Base-by-base conservation (phyloP, 129 eudicot species). In the Logfia minima region DNA sequence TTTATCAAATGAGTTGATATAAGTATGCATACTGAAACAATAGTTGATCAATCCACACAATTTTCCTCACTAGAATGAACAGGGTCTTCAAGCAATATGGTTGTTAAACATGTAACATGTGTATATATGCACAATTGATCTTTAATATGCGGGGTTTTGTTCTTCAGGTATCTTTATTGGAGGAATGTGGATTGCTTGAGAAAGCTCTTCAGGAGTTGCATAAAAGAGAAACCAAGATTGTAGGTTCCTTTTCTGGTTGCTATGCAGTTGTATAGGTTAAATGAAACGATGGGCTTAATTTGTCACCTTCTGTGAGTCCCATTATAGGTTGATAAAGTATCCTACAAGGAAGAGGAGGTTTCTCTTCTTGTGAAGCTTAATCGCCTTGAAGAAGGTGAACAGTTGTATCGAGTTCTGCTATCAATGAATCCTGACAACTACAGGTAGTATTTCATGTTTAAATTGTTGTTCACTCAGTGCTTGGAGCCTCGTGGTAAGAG, bases 341-440 rank as follows among this genome's bases (percentile, higher is more conserved):
- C 87, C 28, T 84, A 79, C 86, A 87, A 88, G 88, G 94, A 91
- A 80, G 92, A 77, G 58, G 91, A 88, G 65, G 94, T 82, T 83
- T 84, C 90, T 79, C 97, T 91, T 80, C 88, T 88, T 76, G 86
- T 83, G 75, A 91, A 91, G 79, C 94, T 88, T 74, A 81, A 82
- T 77, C 84, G 79, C 45, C 68, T 83, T 8, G 84, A 83, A 71
- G 94, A 88, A 76, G 94, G 90, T 22, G 90, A 89, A 81, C 83
- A 81, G 68, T 74, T 88, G 55, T 88, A 88, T 73, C 83, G 80
- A 80, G 75, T 81, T 73, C 85, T 91, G 55, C 88, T 91, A 58
- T 83, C 90, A 5, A 83, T 88, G 94, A 91, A 91, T 77, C 93
- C 97, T 32, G 97, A 91, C 84, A 88, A 91, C 82, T 91, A 91